Evolutionary conservation across 768 basidiomycete genomes (phyloP).

Genomic region (Thelephora aurantiotincta): DNA sequence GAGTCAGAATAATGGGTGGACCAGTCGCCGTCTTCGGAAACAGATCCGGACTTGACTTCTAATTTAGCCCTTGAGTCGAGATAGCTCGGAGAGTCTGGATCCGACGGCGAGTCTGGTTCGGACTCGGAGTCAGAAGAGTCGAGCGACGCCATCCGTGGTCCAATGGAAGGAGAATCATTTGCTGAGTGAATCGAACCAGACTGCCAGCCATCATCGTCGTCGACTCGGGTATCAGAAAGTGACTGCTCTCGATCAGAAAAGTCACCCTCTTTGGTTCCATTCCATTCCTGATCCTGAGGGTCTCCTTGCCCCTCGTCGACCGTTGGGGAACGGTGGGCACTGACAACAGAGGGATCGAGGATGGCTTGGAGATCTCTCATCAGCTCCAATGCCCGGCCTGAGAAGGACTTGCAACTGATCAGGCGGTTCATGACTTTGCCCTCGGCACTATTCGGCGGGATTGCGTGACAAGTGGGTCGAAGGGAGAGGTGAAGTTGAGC

Average conservation of each 20-base stretch:
- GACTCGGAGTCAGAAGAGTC: constrained; percentile 4
- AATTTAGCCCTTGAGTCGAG: constrained; percentile 1
- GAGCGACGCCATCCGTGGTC: too few relatives aligned
- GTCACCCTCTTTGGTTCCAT: constrained; percentile 2
- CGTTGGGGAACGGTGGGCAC: constrained; percentile 43
- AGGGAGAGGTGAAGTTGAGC: constrained; percentile 11
- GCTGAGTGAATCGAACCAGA: constrained; percentile 15
- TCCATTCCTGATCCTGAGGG: constrained; percentile 3
- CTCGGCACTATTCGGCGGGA: constrained; percentile 24
- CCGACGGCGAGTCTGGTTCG: constrained; percentile 9
- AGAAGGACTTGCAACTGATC: constrained; percentile 64
- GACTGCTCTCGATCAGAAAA: constrained; percentile 2
- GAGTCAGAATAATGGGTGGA: constrained; percentile 8
- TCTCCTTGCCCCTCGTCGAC: constrained; percentile 12
- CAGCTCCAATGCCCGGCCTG: constrained; percentile 37
- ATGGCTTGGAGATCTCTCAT: constrained; percentile 35
- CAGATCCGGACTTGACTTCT: not conserved
- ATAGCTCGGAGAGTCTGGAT: constrained; percentile 11
- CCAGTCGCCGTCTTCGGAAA: not conserved
- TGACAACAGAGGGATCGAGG: constrained; percentile 22
- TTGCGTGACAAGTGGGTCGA: not conserved
- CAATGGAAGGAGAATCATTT: not conserved
- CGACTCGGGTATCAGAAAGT: constrained; percentile 4
- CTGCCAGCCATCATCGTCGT: constrained; percentile 21
- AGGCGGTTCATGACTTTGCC: constrained; percentile 60